Percentiles rank a stretch among this genome's conserved stretches.
Conservation (phyloP, 139 green algal genomes). For the Tetradesmus lagerheimii region DNA sequence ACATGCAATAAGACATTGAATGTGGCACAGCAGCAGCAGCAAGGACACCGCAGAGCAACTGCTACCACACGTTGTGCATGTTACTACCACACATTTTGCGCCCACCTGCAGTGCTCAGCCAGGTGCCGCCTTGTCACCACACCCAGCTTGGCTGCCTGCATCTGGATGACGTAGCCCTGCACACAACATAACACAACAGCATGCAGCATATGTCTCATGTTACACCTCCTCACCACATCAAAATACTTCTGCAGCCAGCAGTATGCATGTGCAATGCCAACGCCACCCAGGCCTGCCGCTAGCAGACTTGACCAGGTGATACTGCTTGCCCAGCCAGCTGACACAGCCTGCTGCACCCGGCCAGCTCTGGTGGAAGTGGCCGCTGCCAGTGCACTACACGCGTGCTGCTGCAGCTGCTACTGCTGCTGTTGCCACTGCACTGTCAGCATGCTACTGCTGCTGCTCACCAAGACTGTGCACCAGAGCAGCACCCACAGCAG, state of each 20-base stretch:
- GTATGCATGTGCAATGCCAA: not conserved
- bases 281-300: not conserved
- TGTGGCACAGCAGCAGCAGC: too few relatives aligned
- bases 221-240: too few relatives aligned
- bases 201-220: not conserved
- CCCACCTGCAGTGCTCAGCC: slow-evolving; percentile 84
- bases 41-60: too few relatives aligned
- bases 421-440: not conserved
- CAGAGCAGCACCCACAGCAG: slow-evolving; percentile 91
- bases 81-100: too few relatives aligned
- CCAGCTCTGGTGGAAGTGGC: not conserved
- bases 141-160: slow-evolving; percentile 84
- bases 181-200: not conserved
- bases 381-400: not conserved
- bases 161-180: slow-evolving; percentile 87
- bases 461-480: slow-evolving; percentile 76
- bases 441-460: not conserved
- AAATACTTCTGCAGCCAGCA: not conserved
- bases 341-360: not conserved
- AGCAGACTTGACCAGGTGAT: too few relatives aligned
- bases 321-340: not conserved
- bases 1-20: too few relatives aligned
- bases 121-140: slow-evolving; percentile 87
- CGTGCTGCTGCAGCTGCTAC: too few relatives aligned
- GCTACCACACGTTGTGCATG: too few relatives aligned